Percentiles rank a stretch among this genome's conserved stretches.
These are phyloP conservation scores for Penicillium psychrosexuale DNA, from an alignment of 2,329 filamentous ascomycete genomes.

Conservation along the genomic window DNA sequence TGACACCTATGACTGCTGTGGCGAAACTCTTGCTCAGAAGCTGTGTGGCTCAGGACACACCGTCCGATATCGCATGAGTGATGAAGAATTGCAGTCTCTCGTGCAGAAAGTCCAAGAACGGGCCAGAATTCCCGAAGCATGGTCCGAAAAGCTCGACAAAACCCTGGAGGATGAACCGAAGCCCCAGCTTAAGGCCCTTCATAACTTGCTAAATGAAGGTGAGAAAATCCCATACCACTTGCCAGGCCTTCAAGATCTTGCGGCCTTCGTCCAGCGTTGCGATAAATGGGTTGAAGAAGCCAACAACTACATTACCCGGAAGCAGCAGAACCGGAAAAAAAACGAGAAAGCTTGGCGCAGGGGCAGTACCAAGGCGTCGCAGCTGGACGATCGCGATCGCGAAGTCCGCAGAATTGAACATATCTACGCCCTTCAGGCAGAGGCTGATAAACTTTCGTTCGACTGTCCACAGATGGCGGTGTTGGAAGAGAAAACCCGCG, in stretches of 20 bases:
- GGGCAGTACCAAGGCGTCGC: slow-evolving; percentile 67
- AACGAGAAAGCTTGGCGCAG: slow-evolving; percentile 84
- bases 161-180: slow-evolving; percentile 78
- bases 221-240: slow-evolving; percentile 93
- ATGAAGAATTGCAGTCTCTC: slow-evolving; percentile 64
- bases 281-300: slow-evolving; percentile 98
- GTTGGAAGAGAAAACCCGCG: slow-evolving; percentile 77
- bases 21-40: slow-evolving; percentile 63
- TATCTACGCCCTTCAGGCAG: slow-evolving; percentile 76
- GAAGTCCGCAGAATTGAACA: slow-evolving; percentile 87
- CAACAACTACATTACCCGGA: slow-evolving; percentile 91
- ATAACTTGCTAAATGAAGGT: slow-evolving; percentile 82
- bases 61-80: slow-evolving; percentile 72
- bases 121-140: slow-evolving; percentile 77
- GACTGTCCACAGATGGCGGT: slow-evolving; percentile 87
- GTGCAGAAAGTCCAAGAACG: slow-evolving; percentile 81
- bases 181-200: slow-evolving; percentile 81
- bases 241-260: slow-evolving; percentile 74
- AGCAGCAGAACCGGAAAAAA: slow-evolving; percentile 95
- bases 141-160: slow-evolving; percentile 86
- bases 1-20: slow-evolving; percentile 77
- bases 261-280: slow-evolving; percentile 89
- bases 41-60: slow-evolving; percentile 67
- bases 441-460: slow-evolving; percentile 85
- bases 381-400: slow-evolving; percentile 77